Base-by-base conservation (phyloP, 179 eudicot genomes). In the Gypsophila paniculata region DNA sequence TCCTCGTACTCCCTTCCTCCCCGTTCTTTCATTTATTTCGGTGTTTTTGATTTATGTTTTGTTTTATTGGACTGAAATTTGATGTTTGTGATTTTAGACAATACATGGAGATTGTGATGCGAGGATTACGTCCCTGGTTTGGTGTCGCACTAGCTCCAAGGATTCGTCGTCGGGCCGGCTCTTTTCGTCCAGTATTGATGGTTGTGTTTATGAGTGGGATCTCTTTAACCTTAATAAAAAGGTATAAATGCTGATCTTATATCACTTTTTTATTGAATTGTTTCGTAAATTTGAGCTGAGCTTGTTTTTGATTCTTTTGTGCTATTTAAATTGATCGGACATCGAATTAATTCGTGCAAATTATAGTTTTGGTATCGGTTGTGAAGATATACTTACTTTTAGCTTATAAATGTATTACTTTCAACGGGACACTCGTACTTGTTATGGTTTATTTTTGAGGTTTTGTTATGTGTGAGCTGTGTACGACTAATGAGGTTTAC, bases 151-250 rank as follows among this genome's bases (percentile, higher is more conserved):
- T 8, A 83, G 83, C 29, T 74, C 81, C 0, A 73, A 68, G 8
- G 82, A 68, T 10, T 58, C 72, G 26, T 74, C 81, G 15, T 49
- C 79, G 7, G 95, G 96, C 3, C 81, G 95, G 59, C 70, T 95
- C 84, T 86, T 95, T 73, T 92, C 99, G 7, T 92, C 97, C 0
- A 88, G 91, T 65, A 83, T 95, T 57, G 97, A 95, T 84, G 97
- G 99, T 0, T 86, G 96, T 3, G 82, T 95, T 39, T 88, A 90
- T 0, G 96, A 95, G 73, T 95, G 99, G 97, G 99, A 95, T 76
- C 85, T 95, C 67, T 90, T 80, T 72, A 72, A 77, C 64, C 76
- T 92, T 80, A 86, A 72, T 2, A 91, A 85, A 54, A 89, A 91
- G 99, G 97, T 94, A n/a, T n/a, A n/a, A n/a, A n/a, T n/a, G n/a